phyloP scores from a whole-genome alignment of 2,329 filamentous ascomycete species.

The Chaetomiaceae sp. region DNA sequence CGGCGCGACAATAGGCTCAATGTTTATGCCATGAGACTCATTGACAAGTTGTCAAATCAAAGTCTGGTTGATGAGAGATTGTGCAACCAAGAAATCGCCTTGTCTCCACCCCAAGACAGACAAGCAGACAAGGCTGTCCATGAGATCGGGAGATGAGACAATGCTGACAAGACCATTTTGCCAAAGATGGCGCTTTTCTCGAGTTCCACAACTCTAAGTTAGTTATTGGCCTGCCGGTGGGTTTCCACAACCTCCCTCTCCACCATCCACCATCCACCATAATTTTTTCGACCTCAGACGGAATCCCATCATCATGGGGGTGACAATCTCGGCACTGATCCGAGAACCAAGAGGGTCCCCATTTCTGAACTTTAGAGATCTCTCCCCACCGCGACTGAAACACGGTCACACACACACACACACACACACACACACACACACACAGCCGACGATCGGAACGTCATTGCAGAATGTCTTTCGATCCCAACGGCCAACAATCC shows the following conservation, averaged over 20 bases:
- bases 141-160: conserved; percentile 10
- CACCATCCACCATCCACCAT: not conserved
- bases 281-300: not conserved
- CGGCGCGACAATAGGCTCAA: conserved; percentile 7
- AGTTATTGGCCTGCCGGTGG: not conserved
- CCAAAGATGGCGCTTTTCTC: conserved; percentile 7
- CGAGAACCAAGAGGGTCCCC: not conserved
- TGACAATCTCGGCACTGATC: conserved; percentile 16
- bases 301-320: not conserved
- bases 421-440: no score
- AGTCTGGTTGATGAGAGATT: conserved; percentile 2
- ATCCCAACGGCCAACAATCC: conserved; percentile 3
- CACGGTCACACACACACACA: no score
- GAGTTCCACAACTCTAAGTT: conserved; percentile 8
- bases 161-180: conserved; percentile 5
- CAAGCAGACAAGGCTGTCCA: conserved; percentile 9
- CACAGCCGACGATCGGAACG: conserved; percentile 1
- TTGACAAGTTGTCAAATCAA: conserved; percentile 7
- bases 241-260: not conserved
- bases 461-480: not conserved
- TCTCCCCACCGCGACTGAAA: conserved; percentile 10
- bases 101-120: conserved; percentile 11
- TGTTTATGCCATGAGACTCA: conserved; percentile 1
- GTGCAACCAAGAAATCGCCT: conserved; percentile 4
- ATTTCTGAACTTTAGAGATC: not conserved